phyloP scores from a whole-genome alignment of 129 eudicot genomes.

The Daucus carota region DNA sequence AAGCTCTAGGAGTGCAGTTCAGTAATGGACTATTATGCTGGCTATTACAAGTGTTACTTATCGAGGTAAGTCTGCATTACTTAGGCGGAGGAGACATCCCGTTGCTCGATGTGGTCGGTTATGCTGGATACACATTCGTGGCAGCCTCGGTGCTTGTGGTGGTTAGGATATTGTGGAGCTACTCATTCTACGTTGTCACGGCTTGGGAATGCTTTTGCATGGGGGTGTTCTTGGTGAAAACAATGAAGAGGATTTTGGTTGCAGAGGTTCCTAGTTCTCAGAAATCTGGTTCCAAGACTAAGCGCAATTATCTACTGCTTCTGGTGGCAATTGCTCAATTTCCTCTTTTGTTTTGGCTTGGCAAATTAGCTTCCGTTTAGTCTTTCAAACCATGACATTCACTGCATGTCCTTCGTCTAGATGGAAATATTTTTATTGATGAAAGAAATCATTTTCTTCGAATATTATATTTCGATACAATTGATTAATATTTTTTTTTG shows the following conservation, averaged over 20 bases:
- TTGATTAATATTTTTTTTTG: no score
- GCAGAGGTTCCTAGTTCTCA: conserved; percentile 21
- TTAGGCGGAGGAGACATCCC: conserved; percentile 8
- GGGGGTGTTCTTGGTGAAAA: conserved; percentile 36
- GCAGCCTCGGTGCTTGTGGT: conserved; percentile 15
- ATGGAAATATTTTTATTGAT: no score
- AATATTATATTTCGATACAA: no score
- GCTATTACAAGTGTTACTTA: conserved; percentile 27
- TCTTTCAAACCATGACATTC: not conserved
- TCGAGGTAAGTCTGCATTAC: conserved; percentile 14
- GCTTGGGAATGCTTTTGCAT: conserved; percentile 27
- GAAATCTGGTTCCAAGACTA: conserved; percentile 7
- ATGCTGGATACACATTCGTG: conserved; percentile 15
- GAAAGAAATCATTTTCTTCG: no score
- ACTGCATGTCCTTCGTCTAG: no score
- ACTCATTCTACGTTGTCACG: conserved; percentile 12
- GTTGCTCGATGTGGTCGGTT: conserved; percentile 12
- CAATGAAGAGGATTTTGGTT: conserved; percentile 27
- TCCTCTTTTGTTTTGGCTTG: conserved; percentile 30
- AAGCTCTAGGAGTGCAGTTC: conserved; percentile 32
- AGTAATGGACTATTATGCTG: conserved; percentile 33
- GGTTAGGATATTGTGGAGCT: conserved; percentile 7
- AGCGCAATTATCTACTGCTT: conserved; percentile 23
- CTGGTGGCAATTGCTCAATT: conserved; percentile 23
- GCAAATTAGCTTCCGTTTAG: conserved; percentile 13